Evolutionary conservation across 176 grass and related monocot species (phyloP), one percentile per base, ranked within the genome.

Genomic region (Pontederia crassipes): DNA sequence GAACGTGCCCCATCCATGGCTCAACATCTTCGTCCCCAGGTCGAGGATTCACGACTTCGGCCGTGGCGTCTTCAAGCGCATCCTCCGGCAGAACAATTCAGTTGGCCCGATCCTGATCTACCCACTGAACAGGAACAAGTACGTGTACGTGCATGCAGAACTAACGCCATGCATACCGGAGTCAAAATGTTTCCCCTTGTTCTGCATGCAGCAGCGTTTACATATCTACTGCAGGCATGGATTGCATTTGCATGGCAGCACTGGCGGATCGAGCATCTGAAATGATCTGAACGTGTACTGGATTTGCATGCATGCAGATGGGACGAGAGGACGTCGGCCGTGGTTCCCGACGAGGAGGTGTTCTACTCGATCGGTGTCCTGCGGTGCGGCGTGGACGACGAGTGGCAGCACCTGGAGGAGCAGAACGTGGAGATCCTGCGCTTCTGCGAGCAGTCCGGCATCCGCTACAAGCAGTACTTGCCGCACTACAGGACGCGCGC

Each of bases 271-370:
- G 20, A 24, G 1, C 20, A 24, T 24, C 20, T 24, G 1, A 52
- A 52, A 10, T 52, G 12, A 12, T 15, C 14, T 52, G 12, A 10
- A 52, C 47, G 28, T 28, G 17, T 45, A 47, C 13, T 27, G 20
- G 10, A 52, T 28, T n/a, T 48, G 13, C 17, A 8, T 12, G 11
- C n/a, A 29, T 70, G 68, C 68, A 70, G 68, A 45, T 74, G 71
- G 71, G 51, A 74, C 40, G 48, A 56, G 16, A 64, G 71, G 60
- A 74, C 17, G 32, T 74, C 71, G 10, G 71, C 71, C 10, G 71
- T 74, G 32, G 16, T 55, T 55, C 71, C 71, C 3, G 60, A 74
- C 8, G 71, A 74, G 28, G 58, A 74, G 3, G 52, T 74, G 8
- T 74, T 74, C 59, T 74, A 74, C 27, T 47, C 71, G 12, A 17